phyloP scores from a whole-genome alignment of 1,284 basidiomycete genomes.

The Sparassis latifolia region DNA sequence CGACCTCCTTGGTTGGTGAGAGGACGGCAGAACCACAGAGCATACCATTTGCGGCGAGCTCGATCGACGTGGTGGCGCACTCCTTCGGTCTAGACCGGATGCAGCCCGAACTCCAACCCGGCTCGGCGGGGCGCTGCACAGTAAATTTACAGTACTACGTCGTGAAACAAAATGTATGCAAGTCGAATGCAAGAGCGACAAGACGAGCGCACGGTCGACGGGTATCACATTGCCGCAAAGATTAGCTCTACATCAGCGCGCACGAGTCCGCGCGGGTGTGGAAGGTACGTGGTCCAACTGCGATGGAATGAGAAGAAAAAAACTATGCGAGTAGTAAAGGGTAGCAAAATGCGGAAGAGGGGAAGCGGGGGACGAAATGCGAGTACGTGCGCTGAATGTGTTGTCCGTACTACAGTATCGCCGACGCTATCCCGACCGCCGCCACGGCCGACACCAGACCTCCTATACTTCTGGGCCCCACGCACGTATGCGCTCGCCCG shows the following conservation, averaged over 20 bases:
- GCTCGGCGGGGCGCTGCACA: background rate
- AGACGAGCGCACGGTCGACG: background rate
- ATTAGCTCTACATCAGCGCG: background rate
- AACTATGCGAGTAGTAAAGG: conserved; percentile 4
- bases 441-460: conserved; percentile 9
- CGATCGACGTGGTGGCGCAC: too few relatives aligned
- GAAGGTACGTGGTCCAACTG: conserved; percentile 1
- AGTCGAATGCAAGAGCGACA: background rate
- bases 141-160: background rate
- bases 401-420: conserved; percentile 9
- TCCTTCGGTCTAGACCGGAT: too few relatives aligned
- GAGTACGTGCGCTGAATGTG: background rate
- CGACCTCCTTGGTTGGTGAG: too few relatives aligned
- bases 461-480: conserved; percentile 10
- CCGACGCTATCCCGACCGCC: conserved; percentile 11
- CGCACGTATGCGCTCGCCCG: conserved; percentile 10
- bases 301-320: background rate
- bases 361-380: background rate
- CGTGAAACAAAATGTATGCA: background rate
- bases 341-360: conserved; percentile 1
- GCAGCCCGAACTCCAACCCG: too few relatives aligned
- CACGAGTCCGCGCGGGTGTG: background rate
- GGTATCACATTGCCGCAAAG: background rate
- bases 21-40: too few relatives aligned
- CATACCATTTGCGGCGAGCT: too few relatives aligned